Conservation (phyloP, 2,329 filamentous ascomycete species). For the Blastomyces silverae region DNA sequence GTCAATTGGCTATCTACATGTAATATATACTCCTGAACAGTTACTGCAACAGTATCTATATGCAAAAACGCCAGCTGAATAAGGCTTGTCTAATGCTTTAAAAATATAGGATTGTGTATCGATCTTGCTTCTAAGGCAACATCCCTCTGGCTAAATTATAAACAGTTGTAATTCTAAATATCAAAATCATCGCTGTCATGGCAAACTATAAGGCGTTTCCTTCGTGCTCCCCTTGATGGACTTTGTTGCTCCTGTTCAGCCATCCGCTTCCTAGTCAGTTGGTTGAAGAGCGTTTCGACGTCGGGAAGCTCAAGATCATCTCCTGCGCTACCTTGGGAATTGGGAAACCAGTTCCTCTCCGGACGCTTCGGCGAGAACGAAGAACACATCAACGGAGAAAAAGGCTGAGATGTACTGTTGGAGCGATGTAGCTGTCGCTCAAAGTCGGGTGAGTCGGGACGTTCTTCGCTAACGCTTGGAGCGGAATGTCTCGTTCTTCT, state of each 20-base stretch:
- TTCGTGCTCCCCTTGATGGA: conserved; percentile 20
- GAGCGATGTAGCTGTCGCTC: neutral
- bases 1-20: conserved; percentile 2
- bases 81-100: neutral
- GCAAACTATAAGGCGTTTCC: conserved; percentile 25
- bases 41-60: neutral
- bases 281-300: conserved; percentile 24
- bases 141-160: neutral
- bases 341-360: neutral
- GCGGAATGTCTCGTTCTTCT: neutral
- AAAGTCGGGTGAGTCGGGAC: neutral
- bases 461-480: neutral
- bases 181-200: conserved; percentile 29
- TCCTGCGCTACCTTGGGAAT: conserved; percentile 9
- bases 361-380: conserved; percentile 12
- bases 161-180: conserved; percentile 15
- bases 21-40: neutral
- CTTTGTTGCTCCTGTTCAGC: conserved; percentile 11
- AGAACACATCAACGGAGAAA: conserved; percentile 22
- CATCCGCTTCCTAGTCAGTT: conserved; percentile 18
- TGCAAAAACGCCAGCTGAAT: neutral
- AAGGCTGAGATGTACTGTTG: neutral
- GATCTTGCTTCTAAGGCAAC: neutral
- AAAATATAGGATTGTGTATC: neutral
- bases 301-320: conserved; percentile 29